Percentiles rank a stretch among this genome's conserved stretches.
Evolutionary conservation across 257 asterid species (phyloP).

Genomic region (Solanum virginianum): DNA sequence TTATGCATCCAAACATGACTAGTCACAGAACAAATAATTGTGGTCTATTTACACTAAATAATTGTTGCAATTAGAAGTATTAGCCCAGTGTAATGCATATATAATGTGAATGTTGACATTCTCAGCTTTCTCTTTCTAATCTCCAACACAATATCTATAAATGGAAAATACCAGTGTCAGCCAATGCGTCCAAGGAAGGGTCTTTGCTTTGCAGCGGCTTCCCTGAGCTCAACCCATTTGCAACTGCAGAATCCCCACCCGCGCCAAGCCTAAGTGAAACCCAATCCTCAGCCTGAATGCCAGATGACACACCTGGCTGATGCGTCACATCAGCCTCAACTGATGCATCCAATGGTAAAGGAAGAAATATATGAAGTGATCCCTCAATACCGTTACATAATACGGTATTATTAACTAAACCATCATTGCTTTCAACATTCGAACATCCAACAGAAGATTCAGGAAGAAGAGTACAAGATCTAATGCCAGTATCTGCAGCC

Average conservation of each 20-base stretch:
- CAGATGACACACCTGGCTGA: conserved; percentile 44
- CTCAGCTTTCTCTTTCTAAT: neutral
- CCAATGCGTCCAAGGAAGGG: conserved; percentile 32
- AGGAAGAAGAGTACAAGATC: conserved; percentile 40
- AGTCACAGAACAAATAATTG: neutral
- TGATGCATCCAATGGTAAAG: conserved; percentile 56
- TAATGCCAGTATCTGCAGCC: conserved; percentile 35
- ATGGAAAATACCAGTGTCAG: conserved; percentile 45
- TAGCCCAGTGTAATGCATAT: neutral
- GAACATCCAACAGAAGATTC: conserved; percentile 31
- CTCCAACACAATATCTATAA: neutral
- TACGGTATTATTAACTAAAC: conserved; percentile 56
- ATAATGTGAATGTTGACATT: neutral
- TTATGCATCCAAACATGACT: neutral
- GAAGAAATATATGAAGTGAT: conserved; percentile 90
- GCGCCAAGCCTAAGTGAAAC: conserved; percentile 80
- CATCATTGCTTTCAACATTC: conserved; percentile 25
- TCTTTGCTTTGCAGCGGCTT: conserved; percentile 34
- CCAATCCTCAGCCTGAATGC: conserved; percentile 70
- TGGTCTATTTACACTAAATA: neutral
- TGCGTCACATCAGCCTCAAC: conserved; percentile 38
- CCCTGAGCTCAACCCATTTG: conserved; percentile 31
- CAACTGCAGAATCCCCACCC: conserved; percentile 39
- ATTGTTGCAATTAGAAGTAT: neutral
- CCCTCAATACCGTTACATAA: conserved; percentile 58